A percentile compares a stretch with the other conserved stretches of the same genome.
phyloP scores from a whole-genome alignment of 2,329 filamentous ascomycete genomes.

The Aspergillus clavatus region DNA sequence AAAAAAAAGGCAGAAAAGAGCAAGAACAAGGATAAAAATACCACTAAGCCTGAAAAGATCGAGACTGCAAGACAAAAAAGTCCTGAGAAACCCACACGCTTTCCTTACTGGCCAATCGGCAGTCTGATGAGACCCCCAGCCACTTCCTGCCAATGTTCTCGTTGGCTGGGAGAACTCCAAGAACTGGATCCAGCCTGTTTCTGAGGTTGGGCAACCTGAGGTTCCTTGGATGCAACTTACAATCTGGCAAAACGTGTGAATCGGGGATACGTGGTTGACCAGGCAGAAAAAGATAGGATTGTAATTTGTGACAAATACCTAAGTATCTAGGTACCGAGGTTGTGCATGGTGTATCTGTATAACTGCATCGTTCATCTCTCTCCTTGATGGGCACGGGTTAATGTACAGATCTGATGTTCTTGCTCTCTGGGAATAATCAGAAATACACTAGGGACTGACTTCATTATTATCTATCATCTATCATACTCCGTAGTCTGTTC shows the following conservation, averaged over 20 bases:
- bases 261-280: background rate
- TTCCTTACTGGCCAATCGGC: background rate
- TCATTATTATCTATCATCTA: too few relatives aligned
- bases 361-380: too few relatives aligned
- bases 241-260: background rate
- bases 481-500: too few relatives aligned
- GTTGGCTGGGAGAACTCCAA: background rate
- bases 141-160: background rate
- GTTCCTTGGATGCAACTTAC: background rate
- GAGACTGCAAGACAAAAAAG: background rate
- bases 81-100: background rate
- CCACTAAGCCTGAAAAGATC: background rate
- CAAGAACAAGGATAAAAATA: background rate
- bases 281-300: too few relatives aligned
- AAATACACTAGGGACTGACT: too few relatives aligned
- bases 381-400: too few relatives aligned
- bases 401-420: too few relatives aligned
- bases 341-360: too few relatives aligned
- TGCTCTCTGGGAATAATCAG: too few relatives aligned
- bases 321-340: too few relatives aligned
- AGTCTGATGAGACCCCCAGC: background rate
- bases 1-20: background rate
- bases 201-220: background rate
- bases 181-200: background rate
- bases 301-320: too few relatives aligned